Base-by-base conservation (phyloP, 2,329 filamentous ascomycete species). In the Rutstroemia sp. region DNA sequence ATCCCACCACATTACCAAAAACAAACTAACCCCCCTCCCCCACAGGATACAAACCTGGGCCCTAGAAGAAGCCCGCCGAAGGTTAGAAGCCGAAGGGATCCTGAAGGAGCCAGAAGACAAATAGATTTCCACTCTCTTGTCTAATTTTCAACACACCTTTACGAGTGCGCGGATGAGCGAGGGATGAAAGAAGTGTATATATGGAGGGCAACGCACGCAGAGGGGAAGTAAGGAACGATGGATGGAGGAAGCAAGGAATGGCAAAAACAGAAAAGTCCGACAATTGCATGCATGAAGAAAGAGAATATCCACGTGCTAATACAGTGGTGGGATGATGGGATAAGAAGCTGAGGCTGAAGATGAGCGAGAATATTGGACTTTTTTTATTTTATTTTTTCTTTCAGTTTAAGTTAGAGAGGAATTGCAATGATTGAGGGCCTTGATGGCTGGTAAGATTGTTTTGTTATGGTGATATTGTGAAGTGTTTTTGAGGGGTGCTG, bases 41-140 rank as follows among this genome's bases (percentile, higher is more conserved):
- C 27, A 59, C 67, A 99, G 94, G 73, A 96, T 99, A 83, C 94
- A 97, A 79, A 97, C 92, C 55, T 99, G 94, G 94, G 94, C 94
- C 61, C 84, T 99, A 45, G 94, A 99, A 76, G 94, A 99, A 78
- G 94, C 94, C 53, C 83, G 94, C 70, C 83, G 94, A 77, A 83
- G 94, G 77, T 85, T 99, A 81, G 94, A 99, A 78, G 88, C 85
- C 59, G 94, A 99, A 79, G 94, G 94, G 59, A 92, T 97, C 70
- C 76, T 97, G 70, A 83, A 89, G 69, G 92, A 96, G 69, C 87
- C 88, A 42, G 74, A 77, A 64, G 72, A 57, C 48, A 68, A 67
- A 49, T 61, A 16, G n/a, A 23, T 23, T 23, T 23, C 5, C 23
- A 23, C 23, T 23, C 23, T 23, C 27, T 30, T 30, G 27, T 30